phyloP scores from a whole-genome alignment of 208 protist genomes.

The Porcisia hertigi region DNA sequence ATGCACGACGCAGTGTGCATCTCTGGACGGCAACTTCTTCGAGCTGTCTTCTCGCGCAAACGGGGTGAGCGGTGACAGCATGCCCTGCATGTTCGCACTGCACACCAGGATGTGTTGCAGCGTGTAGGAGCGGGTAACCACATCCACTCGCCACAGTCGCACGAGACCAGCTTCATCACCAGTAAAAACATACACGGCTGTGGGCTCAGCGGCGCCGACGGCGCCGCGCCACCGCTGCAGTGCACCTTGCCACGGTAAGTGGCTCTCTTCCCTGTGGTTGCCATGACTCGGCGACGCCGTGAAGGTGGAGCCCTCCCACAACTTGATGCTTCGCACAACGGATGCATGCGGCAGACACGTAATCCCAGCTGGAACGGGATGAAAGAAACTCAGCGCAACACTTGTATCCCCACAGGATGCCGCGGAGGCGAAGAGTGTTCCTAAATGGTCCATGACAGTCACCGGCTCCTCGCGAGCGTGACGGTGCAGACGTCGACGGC shows the following conservation, averaged over 20 bases:
- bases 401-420: constrained; percentile 31
- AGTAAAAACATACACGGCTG: constrained; percentile 72
- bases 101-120: constrained; percentile 67
- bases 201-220: constrained; percentile 34
- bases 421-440: constrained; percentile 54
- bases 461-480: constrained; percentile 61
- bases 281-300: neutral
- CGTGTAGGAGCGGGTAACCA: constrained; percentile 35
- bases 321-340: constrained; percentile 44
- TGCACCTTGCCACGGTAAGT: neutral
- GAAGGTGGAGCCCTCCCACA: constrained; percentile 73
- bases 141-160: constrained; percentile 77
- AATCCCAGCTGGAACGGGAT: constrained; percentile 45
- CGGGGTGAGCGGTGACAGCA: constrained; percentile 46
- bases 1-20: constrained; percentile 43
- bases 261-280: neutral
- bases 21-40: constrained; percentile 16
- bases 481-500: constrained; percentile 56
- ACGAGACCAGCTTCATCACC: constrained; percentile 60
- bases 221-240: constrained; percentile 21
- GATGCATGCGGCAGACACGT: constrained; percentile 48
- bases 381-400: constrained; percentile 70
- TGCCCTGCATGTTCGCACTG: constrained; percentile 22
- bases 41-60: constrained; percentile 46
- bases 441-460: constrained; percentile 42